Evolutionary conservation across 495 filamentous ascomycete genomes (phyloP), one percentile per base, ranked within the genome.

Genomic region (Hypoxylon fragiforme): DNA sequence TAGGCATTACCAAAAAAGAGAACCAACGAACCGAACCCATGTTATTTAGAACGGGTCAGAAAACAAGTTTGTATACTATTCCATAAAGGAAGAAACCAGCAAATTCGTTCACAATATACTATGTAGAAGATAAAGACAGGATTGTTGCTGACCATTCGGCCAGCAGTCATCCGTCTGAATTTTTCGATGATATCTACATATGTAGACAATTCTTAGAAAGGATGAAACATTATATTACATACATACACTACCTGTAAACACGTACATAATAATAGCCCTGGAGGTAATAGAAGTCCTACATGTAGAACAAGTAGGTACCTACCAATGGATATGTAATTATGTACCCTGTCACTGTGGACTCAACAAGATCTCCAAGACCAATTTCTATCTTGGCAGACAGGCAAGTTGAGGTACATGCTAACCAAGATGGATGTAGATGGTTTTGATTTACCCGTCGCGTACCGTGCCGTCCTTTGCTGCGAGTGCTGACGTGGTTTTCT

Each of bases 401-500:
- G n/a, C n/a, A n/a, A n/a, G n/a, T n/a, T n/a, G n/a, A n/a, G n/a
- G n/a, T n/a, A n/a, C n/a, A n/a, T 42, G 40, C 35, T 26, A 47
- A 54, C 44, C 43, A 44, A 35, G 44, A 60, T 48, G 39, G 38
- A 38, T 45, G 14, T n/a, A n/a, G 13, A 34, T 44, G 31, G 34
- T 16, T 4, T 28, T 38, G 45, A 51, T 61, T 55, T 61, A 61
- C 50, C 50, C 57, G 50, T 51, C 42, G 46, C 58, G 46, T 51
- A 56, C 51, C 58, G 58, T 61, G 41, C 57, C 57, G 58, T 26
- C 32, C 35, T 43, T 18, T 18, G n/a, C 31, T 35, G 31, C 31
- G 7, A 13, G 16, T 51, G 58, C 58, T 62, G 58, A 62, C 58
- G 58, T 62, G 58, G 46, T 62, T n/a, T n/a, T n/a, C n/a, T n/a